These are phyloP conservation scores for Paramecium sonneborni DNA, from an alignment of 73 alveolate species.

Conservation along the genomic window DNA sequence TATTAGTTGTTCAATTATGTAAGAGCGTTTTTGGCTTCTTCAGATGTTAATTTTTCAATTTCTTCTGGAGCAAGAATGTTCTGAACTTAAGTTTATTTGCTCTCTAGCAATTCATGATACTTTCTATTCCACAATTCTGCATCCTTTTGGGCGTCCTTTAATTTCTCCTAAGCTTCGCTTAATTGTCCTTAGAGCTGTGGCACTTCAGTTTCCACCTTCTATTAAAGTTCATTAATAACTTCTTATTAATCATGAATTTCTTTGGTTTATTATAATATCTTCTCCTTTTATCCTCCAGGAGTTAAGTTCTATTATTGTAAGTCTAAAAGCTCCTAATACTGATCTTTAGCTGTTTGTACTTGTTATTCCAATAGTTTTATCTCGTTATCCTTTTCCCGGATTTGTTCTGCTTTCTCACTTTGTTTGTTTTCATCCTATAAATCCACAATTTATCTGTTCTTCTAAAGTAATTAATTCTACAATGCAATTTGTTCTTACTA, in stretches of 20 bases:
- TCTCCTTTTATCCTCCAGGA: neutral
- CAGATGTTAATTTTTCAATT: neutral
- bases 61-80: neutral
- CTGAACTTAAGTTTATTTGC: neutral
- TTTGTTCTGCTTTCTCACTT: neutral
- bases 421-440: neutral
- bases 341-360: neutral
- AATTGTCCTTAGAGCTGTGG: neutral
- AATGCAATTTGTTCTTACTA: neutral
- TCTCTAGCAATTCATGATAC: constrained; percentile 14
- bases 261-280: neutral
- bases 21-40: neutral
- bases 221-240: neutral
- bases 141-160: neutral
- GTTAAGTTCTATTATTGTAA: neutral
- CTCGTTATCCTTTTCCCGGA: neutral
- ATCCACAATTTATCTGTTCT: neutral
- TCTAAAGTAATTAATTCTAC: neutral
- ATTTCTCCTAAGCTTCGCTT: neutral
- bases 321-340: constrained; percentile 1
- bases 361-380: neutral
- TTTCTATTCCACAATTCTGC: neutral
- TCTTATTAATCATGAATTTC: neutral
- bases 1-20: neutral
- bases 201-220: neutral